Base-by-base conservation (phyloP, 305 asterid species). In the Solanum aculeatissimum region DNA sequence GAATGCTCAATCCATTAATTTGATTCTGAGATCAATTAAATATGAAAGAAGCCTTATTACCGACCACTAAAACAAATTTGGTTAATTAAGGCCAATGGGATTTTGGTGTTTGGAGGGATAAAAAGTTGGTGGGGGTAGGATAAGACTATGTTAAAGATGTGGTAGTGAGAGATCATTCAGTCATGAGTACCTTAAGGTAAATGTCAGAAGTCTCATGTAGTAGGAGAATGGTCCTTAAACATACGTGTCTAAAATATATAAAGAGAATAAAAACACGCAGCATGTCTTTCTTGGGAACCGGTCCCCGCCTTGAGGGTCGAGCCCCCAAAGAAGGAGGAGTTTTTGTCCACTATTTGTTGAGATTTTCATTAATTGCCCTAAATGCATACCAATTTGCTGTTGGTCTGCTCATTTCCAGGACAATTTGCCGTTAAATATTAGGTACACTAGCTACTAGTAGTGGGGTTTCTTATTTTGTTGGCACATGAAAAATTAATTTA, bases 261-360 rank as follows among this genome's bases (percentile, higher is more conserved):
- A 66, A 23, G 47, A 69, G 10, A 82, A 51, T 82, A 82, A 45
- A 60, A 55, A 86, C 87, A 90, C 88, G 88, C 86, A 54, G 4
- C 19, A 86, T 86, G 78, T 60, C 55, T 2, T 32, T 81, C 81
- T 77, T 0, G 85, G 87, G 57, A 80, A 49, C 66, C 66, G 88
- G 90, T 90, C 91, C 92, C 93, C 79, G 88, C 92, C 83, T 90
- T 74, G 87, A 90, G 89, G 92, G 92, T 84, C 87, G 92, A 89
- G 89, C 82, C 63, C 16, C 89, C 90, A 45, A n/a, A 19, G 23
- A 38, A 63, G 80, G 0, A 7, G 85, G 79, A 15, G 87, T 66
- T 51, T 69, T 86, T 84, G 68, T 49, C 45, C 82, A 74, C 84
- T 65, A 1, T 54, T 54, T 6, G 2, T 54, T 2, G 0, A 3